A percentile compares a stretch with the other conserved stretches of the same genome.
Evolutionary conservation across 164 flowering plant genomes (phyloP).

Genomic region (Nymphaea colorata): DNA sequence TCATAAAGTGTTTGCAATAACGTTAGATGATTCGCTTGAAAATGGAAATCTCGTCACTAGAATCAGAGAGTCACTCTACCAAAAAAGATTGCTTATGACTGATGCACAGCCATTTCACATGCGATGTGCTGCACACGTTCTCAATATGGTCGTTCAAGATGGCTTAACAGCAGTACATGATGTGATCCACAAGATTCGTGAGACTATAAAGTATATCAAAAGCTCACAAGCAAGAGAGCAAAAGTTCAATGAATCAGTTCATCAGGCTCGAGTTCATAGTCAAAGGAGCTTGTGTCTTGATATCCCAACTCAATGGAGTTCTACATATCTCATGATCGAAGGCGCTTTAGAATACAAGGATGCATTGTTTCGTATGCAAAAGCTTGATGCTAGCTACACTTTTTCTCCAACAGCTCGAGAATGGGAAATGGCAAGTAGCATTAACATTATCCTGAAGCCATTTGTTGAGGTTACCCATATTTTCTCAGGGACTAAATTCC

Average conservation of each 20-base stretch:
- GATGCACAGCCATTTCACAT: constrained; percentile 51
- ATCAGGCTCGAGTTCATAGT: constrained; percentile 25
- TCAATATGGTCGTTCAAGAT: constrained; percentile 28
- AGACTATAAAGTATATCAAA: constrained; percentile 41
- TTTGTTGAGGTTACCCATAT: constrained; percentile 52
- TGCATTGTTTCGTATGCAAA: constrained; percentile 35
- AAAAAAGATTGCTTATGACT: constrained; percentile 29
- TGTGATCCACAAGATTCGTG: constrained; percentile 46
- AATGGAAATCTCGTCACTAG: constrained; percentile 30
- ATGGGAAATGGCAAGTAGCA: constrained; percentile 58
- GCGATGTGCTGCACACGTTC: constrained; percentile 36
- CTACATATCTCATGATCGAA: constrained; percentile 60
- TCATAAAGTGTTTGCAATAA: constrained; percentile 48
- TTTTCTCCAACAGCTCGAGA: constrained; percentile 52
- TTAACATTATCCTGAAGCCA: constrained; percentile 45
- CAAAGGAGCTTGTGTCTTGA: constrained; percentile 39
- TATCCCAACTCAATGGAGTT: constrained; percentile 36
- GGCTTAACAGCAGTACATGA: constrained; percentile 35
- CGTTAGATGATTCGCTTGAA: constrained; percentile 38
- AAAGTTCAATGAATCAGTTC: constrained; percentile 41
- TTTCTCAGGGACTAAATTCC: constrained; percentile 30
- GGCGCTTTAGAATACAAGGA: constrained; percentile 37
- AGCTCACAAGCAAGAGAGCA: constrained; percentile 34
- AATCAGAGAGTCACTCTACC: constrained; percentile 44
- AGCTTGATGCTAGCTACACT: constrained; percentile 28